phyloP scores from a whole-genome alignment of 2,329 filamentous ascomycete genomes.

The Monilinia laxa region DNA sequence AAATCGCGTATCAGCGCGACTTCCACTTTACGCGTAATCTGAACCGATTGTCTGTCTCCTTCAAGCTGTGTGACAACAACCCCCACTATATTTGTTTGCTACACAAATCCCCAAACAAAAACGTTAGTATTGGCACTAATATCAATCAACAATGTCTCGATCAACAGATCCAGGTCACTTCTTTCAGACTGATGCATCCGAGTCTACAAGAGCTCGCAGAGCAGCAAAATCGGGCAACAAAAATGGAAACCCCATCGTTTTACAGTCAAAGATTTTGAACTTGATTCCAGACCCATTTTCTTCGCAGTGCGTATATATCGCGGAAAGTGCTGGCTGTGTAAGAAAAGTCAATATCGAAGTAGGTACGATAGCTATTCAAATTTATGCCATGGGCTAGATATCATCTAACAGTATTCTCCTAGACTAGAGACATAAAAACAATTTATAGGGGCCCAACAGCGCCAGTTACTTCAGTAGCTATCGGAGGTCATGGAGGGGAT shows the following conservation, averaged over 20 bases:
- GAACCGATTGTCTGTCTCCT: neutral
- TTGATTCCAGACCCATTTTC: conserved; percentile 66
- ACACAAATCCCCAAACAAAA: conserved; percentile 9
- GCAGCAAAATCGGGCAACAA: conserved; percentile 72
- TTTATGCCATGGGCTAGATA: neutral
- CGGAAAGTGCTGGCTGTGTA: conserved; percentile 82
- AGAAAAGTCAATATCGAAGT: conserved; percentile 75
- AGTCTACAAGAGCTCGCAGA: conserved; percentile 53
- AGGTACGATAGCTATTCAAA: conserved; percentile 44
- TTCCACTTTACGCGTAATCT: conserved; percentile 31
- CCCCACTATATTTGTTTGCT: conserved; percentile 25
- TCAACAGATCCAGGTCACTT: conserved; percentile 77
- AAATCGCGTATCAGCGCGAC: conserved; percentile 21
- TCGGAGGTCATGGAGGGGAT: conserved; percentile 55
- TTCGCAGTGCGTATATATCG: conserved; percentile 65
- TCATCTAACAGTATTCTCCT: conserved; percentile 23
- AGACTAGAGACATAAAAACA: conserved; percentile 47
- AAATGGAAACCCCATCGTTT: conserved; percentile 74
- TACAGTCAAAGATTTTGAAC: conserved; percentile 85
- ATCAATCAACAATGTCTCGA: conserved; percentile 53
- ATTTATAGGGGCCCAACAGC: conserved; percentile 73
- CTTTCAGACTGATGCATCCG: conserved; percentile 73
- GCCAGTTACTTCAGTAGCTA: conserved; percentile 74
- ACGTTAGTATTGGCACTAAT: neutral
- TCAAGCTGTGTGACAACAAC: conserved; percentile 1